These are phyloP conservation scores for Trichoderma brevicompactum DNA, from an alignment of 2,329 filamentous ascomycete genomes.

Conservation along the genomic window DNA sequence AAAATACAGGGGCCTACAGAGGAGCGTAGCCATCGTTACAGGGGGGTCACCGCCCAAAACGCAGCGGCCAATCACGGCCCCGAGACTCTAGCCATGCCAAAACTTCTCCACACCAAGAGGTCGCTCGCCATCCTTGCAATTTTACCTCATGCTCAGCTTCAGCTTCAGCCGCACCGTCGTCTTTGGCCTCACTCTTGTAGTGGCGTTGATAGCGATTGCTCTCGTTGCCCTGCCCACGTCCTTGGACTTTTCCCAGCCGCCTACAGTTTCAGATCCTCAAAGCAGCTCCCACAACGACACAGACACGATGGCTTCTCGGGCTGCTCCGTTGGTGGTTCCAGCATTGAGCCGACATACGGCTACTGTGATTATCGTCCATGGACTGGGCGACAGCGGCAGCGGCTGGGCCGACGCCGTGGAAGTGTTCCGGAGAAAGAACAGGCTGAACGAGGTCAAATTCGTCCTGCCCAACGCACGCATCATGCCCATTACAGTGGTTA, in stretches of 20 bases:
- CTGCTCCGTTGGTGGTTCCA: slow-evolving; percentile 70
- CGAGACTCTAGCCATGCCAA: not conserved
- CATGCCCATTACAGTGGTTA: slow-evolving; percentile 76
- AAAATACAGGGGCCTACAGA: not conserved
- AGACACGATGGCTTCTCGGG: slow-evolving; percentile 36
- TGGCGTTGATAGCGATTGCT: slow-evolving; percentile 14
- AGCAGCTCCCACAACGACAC: not conserved
- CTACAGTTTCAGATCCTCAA: not conserved
- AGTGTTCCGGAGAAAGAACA: slow-evolving; percentile 79
- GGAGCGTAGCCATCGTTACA: not conserved
- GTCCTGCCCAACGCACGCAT: slow-evolving; percentile 88
- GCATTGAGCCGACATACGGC: slow-evolving; percentile 85
- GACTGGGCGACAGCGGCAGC: slow-evolving; percentile 80
- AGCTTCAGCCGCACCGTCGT: slow-evolving; percentile 3
- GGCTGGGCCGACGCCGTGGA: slow-evolving; percentile 84
- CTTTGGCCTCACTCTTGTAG: slow-evolving; percentile 10
- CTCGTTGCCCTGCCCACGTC: not conserved
- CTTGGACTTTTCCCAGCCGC: not conserved
- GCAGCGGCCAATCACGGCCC: slow-evolving; percentile 15
- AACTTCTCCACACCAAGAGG: slow-evolving; percentile 20
- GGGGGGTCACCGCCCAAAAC: not conserved
- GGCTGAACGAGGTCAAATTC: slow-evolving; percentile 89
- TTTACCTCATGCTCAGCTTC: slow-evolving; percentile 27
- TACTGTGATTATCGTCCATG: slow-evolving; percentile 93
- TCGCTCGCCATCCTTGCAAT: slow-evolving; percentile 18